Base-by-base conservation (phyloP, 768 basidiomycete genomes). In the Boletus pseudopeckii region DNA sequence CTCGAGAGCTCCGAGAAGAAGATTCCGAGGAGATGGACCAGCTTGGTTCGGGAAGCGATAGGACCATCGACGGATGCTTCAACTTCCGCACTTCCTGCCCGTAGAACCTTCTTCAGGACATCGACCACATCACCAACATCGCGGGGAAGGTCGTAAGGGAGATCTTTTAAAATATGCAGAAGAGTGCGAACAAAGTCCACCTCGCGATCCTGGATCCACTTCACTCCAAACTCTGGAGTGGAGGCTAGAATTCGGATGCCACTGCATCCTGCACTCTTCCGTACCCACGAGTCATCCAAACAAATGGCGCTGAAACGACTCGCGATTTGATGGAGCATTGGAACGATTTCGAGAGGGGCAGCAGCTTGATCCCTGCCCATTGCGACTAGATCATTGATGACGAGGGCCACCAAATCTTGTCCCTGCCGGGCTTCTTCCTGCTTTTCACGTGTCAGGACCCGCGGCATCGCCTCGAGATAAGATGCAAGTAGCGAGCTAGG, bases 81-180 rank as follows among this genome's bases (percentile, higher is more conserved):
- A 24, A 76, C 62, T 52, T 78, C 76, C 9, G 75, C 71, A 55
- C 79, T 80, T 66, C 85, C 80, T 42, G 86, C 82, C 7, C 78
- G 77, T 43, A 92, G 69, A 40, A 93, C 81, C 51, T 74, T 77
- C 45, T 78, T 77, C 44, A 98, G 76, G n/a, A 91, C 85, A 51
- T 88, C 83, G 8, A 85, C 75, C 18, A 96, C 88, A 44, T 88
- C 83, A 32, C 86, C 81, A 26, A 92, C 82, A 59, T 94, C 85
- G 7, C 83, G 82, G 15, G 94, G 91, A 20, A 94, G 78, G 62
- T 98, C 95, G 58, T 83, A 81, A 0, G 96, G 94, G 63, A 97
- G 88, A 65, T 98, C 96, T 67, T 98, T 97, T 45, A 99, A 76
- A 56, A 95, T 86, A 63, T 93, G 92, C 30, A 98, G 77, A 24